A percentile compares a stretch with the other conserved stretches of the same genome.
These are phyloP conservation scores for Tylopilus vinaceipallidus DNA, from an alignment of 768 basidiomycete genomes.

Conservation along the genomic window DNA sequence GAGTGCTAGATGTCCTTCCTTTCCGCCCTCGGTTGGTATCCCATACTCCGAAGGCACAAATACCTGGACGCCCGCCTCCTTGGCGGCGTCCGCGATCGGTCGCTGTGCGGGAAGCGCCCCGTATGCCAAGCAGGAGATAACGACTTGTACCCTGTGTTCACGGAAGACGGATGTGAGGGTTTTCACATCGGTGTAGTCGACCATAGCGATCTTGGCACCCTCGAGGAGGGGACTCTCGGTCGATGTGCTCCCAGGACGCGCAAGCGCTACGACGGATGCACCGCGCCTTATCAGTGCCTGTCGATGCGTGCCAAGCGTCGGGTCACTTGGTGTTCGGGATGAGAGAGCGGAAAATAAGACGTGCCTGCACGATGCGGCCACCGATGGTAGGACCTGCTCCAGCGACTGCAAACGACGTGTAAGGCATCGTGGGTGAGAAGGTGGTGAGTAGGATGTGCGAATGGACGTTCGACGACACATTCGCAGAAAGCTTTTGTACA, in stretches of 20 bases:
- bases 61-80: constrained; percentile 35
- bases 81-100: constrained; percentile 35
- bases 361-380: constrained; percentile 30
- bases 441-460: not conserved
- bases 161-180: constrained; percentile 27
- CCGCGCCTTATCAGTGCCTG: constrained; percentile 23
- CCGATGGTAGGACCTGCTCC: constrained; percentile 38
- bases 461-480: not conserved
- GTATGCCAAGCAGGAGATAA: constrained; percentile 34
- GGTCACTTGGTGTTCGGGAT: not conserved
- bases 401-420: constrained; percentile 36
- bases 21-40: constrained; percentile 33
- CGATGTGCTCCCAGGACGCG: constrained; percentile 22
- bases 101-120: constrained; percentile 27
- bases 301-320: not conserved
- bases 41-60: constrained; percentile 41
- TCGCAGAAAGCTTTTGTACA: not conserved
- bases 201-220: constrained; percentile 27
- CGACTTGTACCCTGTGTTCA: constrained; percentile 34
- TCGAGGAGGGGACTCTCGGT: constrained; percentile 17
- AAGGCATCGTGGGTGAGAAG: constrained; percentile 21
- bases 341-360: not conserved
- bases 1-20: constrained; percentile 20
- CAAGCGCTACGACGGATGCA: constrained; percentile 27
- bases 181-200: constrained; percentile 28